Percentiles rank a stretch among this genome's conserved stretches.
Conservation (phyloP, 257 asterid genomes). For the Solanum bulbocastanum region DNA sequence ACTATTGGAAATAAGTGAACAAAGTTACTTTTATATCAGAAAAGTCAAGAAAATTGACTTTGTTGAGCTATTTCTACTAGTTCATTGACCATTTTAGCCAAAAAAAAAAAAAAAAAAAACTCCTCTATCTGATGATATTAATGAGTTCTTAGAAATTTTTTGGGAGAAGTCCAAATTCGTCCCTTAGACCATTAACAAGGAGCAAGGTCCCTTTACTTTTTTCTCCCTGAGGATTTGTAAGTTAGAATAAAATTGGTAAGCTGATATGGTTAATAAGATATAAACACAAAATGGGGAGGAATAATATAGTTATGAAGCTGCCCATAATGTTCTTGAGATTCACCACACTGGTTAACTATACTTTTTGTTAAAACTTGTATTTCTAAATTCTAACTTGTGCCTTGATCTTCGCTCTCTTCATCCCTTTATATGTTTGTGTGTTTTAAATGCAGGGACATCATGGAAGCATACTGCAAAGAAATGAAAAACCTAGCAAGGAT, state of each 20-base stretch:
- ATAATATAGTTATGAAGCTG: not conserved
- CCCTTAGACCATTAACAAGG: not conserved
- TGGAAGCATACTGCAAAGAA: slow-evolving; percentile 27
- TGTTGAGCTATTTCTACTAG: not conserved
- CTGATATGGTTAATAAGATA: not conserved
- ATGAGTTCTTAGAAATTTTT: not conserved
- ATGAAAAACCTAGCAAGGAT: slow-evolving; percentile 18
- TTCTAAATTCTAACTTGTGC: not conserved
- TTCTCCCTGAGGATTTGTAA: not conserved
- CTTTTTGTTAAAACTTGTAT: not conserved
- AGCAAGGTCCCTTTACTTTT: not conserved
- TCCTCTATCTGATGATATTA: not conserved
- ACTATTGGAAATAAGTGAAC: not conserved
- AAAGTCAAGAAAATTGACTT: not conserved
- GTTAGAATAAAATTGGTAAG: not conserved
- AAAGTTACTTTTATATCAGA: not conserved
- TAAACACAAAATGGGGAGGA: not conserved
- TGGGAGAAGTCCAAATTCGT: not conserved
- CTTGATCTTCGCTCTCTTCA: not conserved
- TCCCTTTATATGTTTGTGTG: not conserved
- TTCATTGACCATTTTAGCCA: not conserved
- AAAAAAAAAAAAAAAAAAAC: not conserved
- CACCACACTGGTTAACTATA: not conserved
- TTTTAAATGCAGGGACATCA: slow-evolving; percentile 17
- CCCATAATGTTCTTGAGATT: not conserved